A percentile compares a stretch with the other conserved stretches of the same genome.
Evolutionary conservation across 2,329 filamentous ascomycete genomes (phyloP).

Genomic region (Rosellinia necatrix): DNA sequence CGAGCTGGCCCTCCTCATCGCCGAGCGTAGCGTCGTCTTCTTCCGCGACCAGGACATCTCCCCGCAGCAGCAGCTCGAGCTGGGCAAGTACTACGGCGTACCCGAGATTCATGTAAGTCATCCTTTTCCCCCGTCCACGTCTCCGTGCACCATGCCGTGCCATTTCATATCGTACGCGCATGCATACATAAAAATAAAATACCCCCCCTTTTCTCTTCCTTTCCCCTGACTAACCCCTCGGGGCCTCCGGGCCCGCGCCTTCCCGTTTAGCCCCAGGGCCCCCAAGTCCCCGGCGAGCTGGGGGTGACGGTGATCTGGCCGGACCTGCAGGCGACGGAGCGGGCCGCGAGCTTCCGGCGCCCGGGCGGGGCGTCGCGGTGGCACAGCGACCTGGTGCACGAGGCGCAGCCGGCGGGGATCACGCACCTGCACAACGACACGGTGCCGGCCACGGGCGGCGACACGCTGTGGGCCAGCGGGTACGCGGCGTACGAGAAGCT

Average conservation of each 20-base stretch:
- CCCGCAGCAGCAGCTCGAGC: constrained; percentile 65
- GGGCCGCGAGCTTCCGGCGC: constrained; percentile 64
- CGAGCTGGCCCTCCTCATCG: constrained; percentile 65
- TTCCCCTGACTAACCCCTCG: too few species aligned
- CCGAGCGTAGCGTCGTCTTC: constrained; percentile 69
- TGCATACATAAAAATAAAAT: too few species aligned
- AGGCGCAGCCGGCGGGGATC: constrained; percentile 71
- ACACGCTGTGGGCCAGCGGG: constrained; percentile 74
- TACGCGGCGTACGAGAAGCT: constrained; percentile 76
- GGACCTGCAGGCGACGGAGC: constrained; percentile 66
- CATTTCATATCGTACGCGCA: too few species aligned
- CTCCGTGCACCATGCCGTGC: too few species aligned
- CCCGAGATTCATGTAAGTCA: constrained; percentile 67
- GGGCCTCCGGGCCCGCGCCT: too few species aligned
- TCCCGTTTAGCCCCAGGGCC: constrained; percentile 64
- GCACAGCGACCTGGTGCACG: constrained; percentile 74
- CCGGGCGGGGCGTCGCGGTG: constrained; percentile 70
- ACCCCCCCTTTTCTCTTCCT: too few species aligned
- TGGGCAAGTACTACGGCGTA: constrained; percentile 67
- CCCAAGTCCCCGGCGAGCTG: constrained; percentile 69
- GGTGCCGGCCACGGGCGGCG: constrained; percentile 66
- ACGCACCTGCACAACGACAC: constrained; percentile 74
- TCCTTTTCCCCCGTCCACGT: not conserved
- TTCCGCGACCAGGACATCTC: constrained; percentile 66
- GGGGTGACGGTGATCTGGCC: constrained; percentile 74